These are phyloP conservation scores for Nemophila menziesii DNA, from an alignment of 257 asterid species.

Conservation along the genomic window DNA sequence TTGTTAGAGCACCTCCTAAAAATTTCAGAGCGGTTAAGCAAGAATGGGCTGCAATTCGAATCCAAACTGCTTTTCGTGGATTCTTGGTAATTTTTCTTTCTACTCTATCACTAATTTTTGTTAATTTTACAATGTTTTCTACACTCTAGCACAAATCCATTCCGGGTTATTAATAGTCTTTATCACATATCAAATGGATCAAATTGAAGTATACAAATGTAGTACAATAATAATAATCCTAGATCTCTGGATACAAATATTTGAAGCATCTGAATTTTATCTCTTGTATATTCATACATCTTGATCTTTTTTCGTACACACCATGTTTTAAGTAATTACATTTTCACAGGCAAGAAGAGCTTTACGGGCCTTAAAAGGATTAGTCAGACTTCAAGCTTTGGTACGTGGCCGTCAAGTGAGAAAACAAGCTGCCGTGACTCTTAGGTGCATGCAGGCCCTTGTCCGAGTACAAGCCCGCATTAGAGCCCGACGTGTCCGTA, in stretches of 20 bases:
- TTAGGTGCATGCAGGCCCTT: constrained; percentile 93
- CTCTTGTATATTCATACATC: no score
- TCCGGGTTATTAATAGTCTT: no score
- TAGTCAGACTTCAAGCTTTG: constrained; percentile 92
- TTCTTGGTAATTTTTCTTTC: constrained; percentile 44
- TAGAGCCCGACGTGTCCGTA: constrained; percentile 81
- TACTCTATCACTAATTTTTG: no score
- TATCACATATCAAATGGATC: no score
- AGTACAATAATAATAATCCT: no score
- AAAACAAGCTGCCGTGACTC: constrained; percentile 90
- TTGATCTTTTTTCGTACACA: no score
- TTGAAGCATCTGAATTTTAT: no score
- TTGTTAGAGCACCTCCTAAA: constrained; percentile 82
- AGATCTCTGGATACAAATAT: no score
- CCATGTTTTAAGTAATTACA: no score
- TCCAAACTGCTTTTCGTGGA: constrained; percentile 87
- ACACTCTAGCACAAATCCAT: no score
- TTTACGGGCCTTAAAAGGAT: constrained; percentile 74
- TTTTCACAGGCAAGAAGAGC: constrained; percentile 81
- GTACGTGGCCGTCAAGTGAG: constrained; percentile 86
- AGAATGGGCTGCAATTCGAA: constrained; percentile 94
- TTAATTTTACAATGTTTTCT: no score
- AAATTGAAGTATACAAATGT: no score
- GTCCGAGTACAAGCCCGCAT: constrained; percentile 93
- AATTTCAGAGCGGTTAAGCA: constrained; percentile 67